Percentiles rank a stretch among this genome's conserved stretches.
Conservation (phyloP, 495 filamentous ascomycete species). For the Melanomma pulvis-pyrius region DNA sequence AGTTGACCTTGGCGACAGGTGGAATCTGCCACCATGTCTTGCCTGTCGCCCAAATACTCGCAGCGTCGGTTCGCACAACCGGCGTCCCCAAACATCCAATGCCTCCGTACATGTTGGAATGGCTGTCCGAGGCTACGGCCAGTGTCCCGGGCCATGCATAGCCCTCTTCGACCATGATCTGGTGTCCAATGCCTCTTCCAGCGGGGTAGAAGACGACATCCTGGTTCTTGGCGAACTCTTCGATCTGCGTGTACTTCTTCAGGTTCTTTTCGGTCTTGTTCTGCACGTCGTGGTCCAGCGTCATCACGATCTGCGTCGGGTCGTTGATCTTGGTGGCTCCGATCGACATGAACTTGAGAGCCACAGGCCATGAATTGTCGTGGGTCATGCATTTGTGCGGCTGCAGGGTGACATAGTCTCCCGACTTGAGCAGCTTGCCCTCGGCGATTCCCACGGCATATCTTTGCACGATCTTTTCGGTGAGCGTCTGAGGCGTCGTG, state of each 20-base stretch:
- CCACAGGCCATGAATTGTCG: conserved; percentile 89
- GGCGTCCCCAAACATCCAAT: conserved; percentile 77
- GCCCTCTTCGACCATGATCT: conserved; percentile 87
- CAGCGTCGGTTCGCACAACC: conserved; percentile 84
- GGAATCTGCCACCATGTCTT: conserved; percentile 91
- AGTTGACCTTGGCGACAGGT: conserved; percentile 75
- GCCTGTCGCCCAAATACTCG: conserved; percentile 83
- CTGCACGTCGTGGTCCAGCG: conserved; percentile 92
- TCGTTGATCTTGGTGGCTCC: conserved; percentile 77
- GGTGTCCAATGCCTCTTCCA: conserved; percentile 82
- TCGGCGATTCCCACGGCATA: conserved; percentile 71
- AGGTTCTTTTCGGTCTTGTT: conserved; percentile 83
- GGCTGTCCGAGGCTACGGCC: conserved; percentile 78
- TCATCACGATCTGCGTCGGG: conserved; percentile 79
- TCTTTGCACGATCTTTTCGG: conserved; percentile 88
- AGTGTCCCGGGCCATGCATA: conserved; percentile 83
- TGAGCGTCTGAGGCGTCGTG: conserved; percentile 72
- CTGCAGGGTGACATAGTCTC: conserved; percentile 81
- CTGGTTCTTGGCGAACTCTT: conserved; percentile 80
- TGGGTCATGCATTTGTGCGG: conserved; percentile 86
- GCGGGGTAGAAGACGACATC: conserved; percentile 84
- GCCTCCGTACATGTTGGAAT: conserved; percentile 91
- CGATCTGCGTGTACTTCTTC: conserved; percentile 82
- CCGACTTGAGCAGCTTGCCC: conserved; percentile 71
- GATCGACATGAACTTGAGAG: conserved; percentile 83